Percentiles rank a stretch among this genome's conserved stretches.
These are phyloP conservation scores for Barbarea vulgaris DNA, from an alignment of 345 rosid genomes.

Conservation along the genomic window DNA sequence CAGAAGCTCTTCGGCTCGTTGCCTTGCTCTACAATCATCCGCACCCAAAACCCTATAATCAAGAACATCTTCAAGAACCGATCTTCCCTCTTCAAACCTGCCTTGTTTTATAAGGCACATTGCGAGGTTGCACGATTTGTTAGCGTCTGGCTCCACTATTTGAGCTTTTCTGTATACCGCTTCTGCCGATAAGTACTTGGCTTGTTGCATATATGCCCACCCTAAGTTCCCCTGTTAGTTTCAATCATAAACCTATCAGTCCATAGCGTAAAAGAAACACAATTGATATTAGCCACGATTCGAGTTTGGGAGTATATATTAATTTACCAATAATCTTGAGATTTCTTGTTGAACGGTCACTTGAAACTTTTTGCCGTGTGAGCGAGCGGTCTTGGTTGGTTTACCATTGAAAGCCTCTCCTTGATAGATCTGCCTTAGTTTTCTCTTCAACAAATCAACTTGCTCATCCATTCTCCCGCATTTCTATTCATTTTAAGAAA, in stretches of 20 bases:
- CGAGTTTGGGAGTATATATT: too few species aligned
- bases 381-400: conserved; percentile 91
- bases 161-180: conserved; percentile 82
- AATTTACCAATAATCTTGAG: conserved; percentile 72
- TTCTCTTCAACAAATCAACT: conserved; percentile 73
- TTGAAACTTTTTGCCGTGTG: conserved; percentile 93
- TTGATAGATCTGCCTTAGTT: conserved; percentile 77
- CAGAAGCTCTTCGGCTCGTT: conserved; percentile 60
- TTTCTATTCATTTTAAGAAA: conserved; percentile 53
- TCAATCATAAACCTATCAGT: neutral
- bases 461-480: conserved; percentile 87
- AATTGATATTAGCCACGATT: neutral
- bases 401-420: conserved; percentile 87
- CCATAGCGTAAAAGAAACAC: neutral
- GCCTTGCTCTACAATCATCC: conserved; percentile 53
- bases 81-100: conserved; percentile 59
- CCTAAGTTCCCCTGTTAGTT: conserved; percentile 79
- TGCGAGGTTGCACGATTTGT: conserved; percentile 83
- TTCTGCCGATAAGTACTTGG: conserved; percentile 81
- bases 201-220: conserved; percentile 96
- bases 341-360: conserved; percentile 90
- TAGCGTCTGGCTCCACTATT: conserved; percentile 84
- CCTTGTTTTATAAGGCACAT: conserved; percentile 72
- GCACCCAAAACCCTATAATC: conserved; percentile 58
- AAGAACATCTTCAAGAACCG: conserved; percentile 48